Percentiles rank a stretch among this genome's conserved stretches.
Conservation (phyloP, 2,329 filamentous ascomycete species). For the Colletotrichum tofieldiae region DNA sequence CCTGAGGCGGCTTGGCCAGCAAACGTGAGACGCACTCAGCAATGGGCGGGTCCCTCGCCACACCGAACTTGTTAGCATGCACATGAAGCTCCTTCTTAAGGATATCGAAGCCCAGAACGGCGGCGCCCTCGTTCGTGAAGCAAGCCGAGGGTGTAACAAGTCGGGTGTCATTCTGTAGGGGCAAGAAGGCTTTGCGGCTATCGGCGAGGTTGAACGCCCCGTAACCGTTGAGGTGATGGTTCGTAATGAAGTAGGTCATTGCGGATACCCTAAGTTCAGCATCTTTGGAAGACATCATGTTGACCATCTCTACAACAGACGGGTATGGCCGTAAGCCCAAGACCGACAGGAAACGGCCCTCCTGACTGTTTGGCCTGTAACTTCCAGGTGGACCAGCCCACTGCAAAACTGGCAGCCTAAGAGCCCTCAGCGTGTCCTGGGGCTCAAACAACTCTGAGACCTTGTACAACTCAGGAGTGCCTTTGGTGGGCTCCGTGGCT, state of each 20-base stretch:
- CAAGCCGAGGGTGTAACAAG: constrained; percentile 83
- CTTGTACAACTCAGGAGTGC: constrained; percentile 73
- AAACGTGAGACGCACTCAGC: constrained; percentile 82
- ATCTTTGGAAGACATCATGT: constrained; percentile 80
- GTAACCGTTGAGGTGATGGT: constrained; percentile 86
- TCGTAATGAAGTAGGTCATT: constrained; percentile 86
- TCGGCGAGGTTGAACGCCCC: constrained; percentile 71
- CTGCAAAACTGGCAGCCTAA: constrained; percentile 83
- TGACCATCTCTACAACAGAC: constrained; percentile 80
- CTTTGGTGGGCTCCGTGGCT: constrained; percentile 69
- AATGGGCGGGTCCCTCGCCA: constrained; percentile 86
- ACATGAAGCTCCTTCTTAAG: constrained; percentile 82
- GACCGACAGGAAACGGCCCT: constrained; percentile 80
- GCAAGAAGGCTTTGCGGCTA: constrained; percentile 76
- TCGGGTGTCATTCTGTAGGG: constrained; percentile 76
- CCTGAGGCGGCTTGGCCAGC: constrained; percentile 79
- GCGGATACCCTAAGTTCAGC: constrained; percentile 75
- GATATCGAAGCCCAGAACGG: constrained; percentile 85
- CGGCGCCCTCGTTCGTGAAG: constrained; percentile 84
- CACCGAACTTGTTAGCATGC: constrained; percentile 83
- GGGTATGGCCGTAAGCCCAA: constrained; percentile 84
- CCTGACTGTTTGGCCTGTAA: constrained; percentile 75
- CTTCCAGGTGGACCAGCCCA: constrained; percentile 81
- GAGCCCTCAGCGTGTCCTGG: constrained; percentile 76
- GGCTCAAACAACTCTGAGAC: constrained; percentile 88